These are phyloP conservation scores for Solanum pennellii DNA, from an alignment of 257 asterid genomes.

Conservation along the genomic window DNA sequence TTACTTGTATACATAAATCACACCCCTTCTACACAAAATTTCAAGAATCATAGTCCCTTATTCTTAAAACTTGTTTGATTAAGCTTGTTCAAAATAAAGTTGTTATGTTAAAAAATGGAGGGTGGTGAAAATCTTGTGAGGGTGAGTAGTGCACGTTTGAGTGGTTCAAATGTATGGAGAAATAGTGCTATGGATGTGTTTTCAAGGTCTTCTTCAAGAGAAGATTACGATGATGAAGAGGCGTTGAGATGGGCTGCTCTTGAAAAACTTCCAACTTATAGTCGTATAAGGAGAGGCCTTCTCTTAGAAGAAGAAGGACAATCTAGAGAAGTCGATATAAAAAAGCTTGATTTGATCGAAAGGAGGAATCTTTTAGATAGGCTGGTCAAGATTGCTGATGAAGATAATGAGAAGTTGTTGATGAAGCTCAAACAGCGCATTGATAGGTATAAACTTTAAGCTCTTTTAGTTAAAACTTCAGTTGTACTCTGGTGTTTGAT, in stretches of 20 bases:
- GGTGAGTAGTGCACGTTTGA: conserved; percentile 42
- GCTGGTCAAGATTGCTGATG: conserved; percentile 52
- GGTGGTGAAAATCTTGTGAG: conserved; percentile 32
- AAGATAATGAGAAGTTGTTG: conserved; percentile 74
- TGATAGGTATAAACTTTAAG: conserved; percentile 28
- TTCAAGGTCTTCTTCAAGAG: conserved; percentile 49
- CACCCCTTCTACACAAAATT: background rate
- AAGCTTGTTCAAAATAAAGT: background rate
- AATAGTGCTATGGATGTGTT: conserved; percentile 55
- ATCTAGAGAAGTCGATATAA: conserved; percentile 45
- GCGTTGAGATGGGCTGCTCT: conserved; percentile 89
- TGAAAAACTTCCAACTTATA: conserved; percentile 71
- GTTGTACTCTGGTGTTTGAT: too few species aligned
- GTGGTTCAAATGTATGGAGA: conserved; percentile 71
- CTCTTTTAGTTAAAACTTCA: background rate
- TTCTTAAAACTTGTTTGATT: background rate
- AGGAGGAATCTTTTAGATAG: conserved; percentile 60
- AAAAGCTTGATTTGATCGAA: conserved; percentile 48
- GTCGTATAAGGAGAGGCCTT: conserved; percentile 57
- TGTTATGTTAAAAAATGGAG: conserved; percentile 20
- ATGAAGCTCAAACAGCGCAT: conserved; percentile 50
- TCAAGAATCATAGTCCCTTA: conserved; percentile 7
- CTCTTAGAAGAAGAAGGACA: conserved; percentile 43
- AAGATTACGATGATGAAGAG: conserved; percentile 65
- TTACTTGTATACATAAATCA: background rate